Base-by-base conservation (phyloP, 2,329 filamentous ascomycete genomes). In the Aureobasidium lini region DNA sequence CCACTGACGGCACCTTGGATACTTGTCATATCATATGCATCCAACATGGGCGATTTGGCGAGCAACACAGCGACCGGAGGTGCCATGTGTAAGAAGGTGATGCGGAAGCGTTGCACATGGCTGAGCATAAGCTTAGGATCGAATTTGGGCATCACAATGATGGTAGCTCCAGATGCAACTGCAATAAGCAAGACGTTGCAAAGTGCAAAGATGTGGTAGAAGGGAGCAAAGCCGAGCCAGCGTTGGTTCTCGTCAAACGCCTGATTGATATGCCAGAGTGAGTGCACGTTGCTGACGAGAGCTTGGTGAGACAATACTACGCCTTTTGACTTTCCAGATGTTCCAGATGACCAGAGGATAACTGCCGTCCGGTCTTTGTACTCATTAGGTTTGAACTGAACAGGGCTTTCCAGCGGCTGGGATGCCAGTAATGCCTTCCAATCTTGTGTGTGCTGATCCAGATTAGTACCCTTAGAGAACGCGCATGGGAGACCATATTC, bases 161-260 rank as follows among this genome's bases (percentile, higher is more conserved):
- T 72, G 7, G 75, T 73, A 42, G 76, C 69, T 9, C 78, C 78
- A 18, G 75, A 72, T 13, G 76, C 74, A 1, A 79, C 71, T 9
- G 76, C 72, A 64, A 76, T 76, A 46, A 80, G 68, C 59, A 79
- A 70, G 39, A 77, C 74, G 64, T 77, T 75, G 5, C 77, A 70
- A 0, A 73, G 70, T 5, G 76, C 76, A 65, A 81, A 81, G 6
- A 76, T 72, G 66, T 83, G 80, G 65, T 83, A 83, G 70, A 81
- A 77, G 6, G 79, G 80, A 37, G 81, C 74, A 58, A 72, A 77
- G 62, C 57, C 57, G 2, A 59, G 57, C 57, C 57, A 59, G 37
- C 57, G 39, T 16, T 59, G 57, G 8, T 59, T 15, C 1, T 29
- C 40, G 23, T 46, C 47, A n/a, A 59, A 59, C 16, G 47, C 31